These are phyloP conservation scores for Sphagnum contortum DNA, from an alignment of 225 moss, liverwort and hornwort species.

Conservation along the genomic window DNA sequence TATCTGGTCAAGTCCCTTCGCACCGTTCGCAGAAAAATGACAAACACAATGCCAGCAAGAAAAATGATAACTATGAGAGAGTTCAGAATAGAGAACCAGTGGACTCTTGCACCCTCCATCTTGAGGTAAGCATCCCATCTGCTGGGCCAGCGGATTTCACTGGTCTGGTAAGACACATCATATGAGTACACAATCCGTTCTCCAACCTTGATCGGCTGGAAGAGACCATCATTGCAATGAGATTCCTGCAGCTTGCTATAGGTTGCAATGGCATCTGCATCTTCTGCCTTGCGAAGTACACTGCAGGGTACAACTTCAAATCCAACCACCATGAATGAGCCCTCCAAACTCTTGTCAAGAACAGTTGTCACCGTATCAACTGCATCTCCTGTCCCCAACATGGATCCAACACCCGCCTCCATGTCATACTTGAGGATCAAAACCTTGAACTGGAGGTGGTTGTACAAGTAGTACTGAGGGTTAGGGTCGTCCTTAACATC, in stretches of 20 bases:
- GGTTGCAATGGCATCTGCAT: constrained; percentile 13
- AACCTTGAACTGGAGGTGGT: constrained; percentile 82
- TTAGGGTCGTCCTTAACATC: constrained; percentile 14
- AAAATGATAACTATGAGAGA: constrained; percentile 96
- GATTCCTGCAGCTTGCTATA: constrained; percentile 12
- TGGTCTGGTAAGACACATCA: constrained; percentile 51
- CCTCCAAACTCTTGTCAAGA: constrained; percentile 32
- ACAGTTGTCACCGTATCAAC: constrained; percentile 43
- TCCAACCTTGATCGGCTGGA: constrained; percentile 41
- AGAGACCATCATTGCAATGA: constrained; percentile 35
- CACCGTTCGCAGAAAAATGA: constrained; percentile 82
- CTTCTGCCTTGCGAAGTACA: constrained; percentile 28
- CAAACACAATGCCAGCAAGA: constrained; percentile 92
- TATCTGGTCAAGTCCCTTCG: constrained; percentile 87
- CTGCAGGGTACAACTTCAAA: constrained; percentile 83
- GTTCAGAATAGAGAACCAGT: constrained; percentile 98
- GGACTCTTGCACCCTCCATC: constrained; percentile 92
- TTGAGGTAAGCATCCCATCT: constrained; percentile 86
- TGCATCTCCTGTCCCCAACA: constrained; percentile 66
- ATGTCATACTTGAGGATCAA: constrained; percentile 57
- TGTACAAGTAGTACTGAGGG: constrained; percentile 44
- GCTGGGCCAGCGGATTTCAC: constrained; percentile 68
- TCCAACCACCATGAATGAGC: constrained; percentile 78
- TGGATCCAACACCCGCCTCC: constrained; percentile 37
- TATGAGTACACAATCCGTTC: constrained; percentile 63